These are phyloP conservation scores for Trichoderma atroviride DNA, from an alignment of 2,329 filamentous ascomycete genomes.

Conservation along the genomic window DNA sequence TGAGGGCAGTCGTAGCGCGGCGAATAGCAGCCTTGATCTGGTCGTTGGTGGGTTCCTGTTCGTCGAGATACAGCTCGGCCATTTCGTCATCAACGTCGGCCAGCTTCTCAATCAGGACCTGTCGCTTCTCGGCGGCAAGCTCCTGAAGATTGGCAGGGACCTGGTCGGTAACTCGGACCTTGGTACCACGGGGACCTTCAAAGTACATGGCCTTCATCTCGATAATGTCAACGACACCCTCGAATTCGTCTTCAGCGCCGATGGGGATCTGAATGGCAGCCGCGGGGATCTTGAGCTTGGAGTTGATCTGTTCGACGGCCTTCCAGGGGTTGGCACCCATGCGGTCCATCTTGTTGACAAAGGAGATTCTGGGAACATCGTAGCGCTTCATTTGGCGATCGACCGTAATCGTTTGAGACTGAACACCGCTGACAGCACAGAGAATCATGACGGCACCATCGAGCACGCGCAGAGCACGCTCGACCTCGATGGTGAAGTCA, in stretches of 20 bases:
- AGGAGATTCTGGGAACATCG: conserved; percentile 92
- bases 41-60: conserved; percentile 72
- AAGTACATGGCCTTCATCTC: conserved; percentile 93
- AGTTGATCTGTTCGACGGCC: conserved; percentile 95
- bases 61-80: conserved; percentile 90
- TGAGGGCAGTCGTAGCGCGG: conserved; percentile 81
- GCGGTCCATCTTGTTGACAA: conserved; percentile 99
- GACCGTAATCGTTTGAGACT: conserved; percentile 97
- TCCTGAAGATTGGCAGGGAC: conserved; percentile 78
- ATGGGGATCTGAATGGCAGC: conserved; percentile 95
- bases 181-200: conserved; percentile 79
- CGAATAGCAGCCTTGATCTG: conserved; percentile 94
- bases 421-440: conserved; percentile 94
- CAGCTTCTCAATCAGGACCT: conserved; percentile 87
- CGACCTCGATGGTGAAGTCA: conserved; percentile 98
- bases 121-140: conserved; percentile 80
- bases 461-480: conserved; percentile 89
- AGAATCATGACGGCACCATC: conserved; percentile 98
- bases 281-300: conserved; percentile 89
- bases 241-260: conserved; percentile 85
- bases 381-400: conserved; percentile 99
- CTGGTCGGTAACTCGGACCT: conserved; percentile 73
- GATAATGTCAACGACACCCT: conserved; percentile 90
- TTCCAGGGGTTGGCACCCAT: conserved; percentile 99
- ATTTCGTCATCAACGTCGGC: conserved; percentile 99